Evolutionary conservation across 192 early-diverging fungal genomes (phyloP).

Genomic region (Coemansia sp.): DNA sequence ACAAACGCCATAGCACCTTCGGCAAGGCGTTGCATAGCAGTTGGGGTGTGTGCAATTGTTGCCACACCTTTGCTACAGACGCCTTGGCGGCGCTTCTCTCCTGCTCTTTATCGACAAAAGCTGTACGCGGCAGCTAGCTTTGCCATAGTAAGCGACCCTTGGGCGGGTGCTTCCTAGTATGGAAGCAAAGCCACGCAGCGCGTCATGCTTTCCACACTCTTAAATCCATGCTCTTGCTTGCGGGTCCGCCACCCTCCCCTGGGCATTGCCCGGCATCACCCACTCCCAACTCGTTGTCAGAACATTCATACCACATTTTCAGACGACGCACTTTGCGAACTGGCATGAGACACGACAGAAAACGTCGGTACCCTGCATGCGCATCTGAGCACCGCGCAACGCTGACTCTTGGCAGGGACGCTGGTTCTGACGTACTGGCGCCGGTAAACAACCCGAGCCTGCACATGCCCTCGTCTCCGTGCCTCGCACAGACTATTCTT

Average conservation of each 20-base stretch:
- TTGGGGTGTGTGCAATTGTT: background rate
- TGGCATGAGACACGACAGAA: background rate
- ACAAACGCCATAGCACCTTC: background rate
- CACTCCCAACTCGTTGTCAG: no score
- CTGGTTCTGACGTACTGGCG: background rate
- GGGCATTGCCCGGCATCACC: conserved; percentile 9
- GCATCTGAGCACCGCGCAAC: background rate
- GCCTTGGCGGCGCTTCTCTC: background rate
- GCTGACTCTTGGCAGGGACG: background rate
- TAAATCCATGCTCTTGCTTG: background rate
- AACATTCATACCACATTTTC: background rate
- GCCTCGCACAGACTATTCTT: conserved; percentile 1
- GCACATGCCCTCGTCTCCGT: background rate
- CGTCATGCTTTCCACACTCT: conserved; percentile 13
- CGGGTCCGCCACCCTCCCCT: conserved; percentile 4
- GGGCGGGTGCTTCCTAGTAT: background rate
- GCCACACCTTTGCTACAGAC: background rate
- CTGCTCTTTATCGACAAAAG: background rate
- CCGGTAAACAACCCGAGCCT: background rate
- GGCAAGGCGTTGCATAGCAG: background rate
- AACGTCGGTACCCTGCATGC: background rate
- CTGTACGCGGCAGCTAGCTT: background rate
- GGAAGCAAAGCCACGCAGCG: conserved; percentile 33
- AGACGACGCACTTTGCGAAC: background rate
- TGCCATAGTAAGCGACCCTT: background rate